A percentile compares a stretch with the other conserved stretches of the same genome.
Conservation (phyloP, 306 rosid species). For the Rubus idaeus region DNA sequence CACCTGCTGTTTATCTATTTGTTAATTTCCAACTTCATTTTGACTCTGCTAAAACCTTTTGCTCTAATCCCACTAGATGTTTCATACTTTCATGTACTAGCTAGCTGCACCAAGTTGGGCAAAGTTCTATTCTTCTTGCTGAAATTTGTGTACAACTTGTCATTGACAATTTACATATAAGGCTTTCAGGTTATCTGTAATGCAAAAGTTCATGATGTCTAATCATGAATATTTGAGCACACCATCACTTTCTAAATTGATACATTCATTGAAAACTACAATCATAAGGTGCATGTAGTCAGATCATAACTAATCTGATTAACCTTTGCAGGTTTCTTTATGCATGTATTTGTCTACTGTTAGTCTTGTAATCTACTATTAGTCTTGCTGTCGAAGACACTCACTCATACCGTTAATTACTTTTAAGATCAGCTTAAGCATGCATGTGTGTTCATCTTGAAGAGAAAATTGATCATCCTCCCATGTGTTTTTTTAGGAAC, state of each 20-base stretch:
- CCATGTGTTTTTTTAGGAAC: too few relatives aligned
- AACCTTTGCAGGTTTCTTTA: neutral
- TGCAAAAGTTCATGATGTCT: neutral
- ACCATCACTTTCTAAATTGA: neutral
- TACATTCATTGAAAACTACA: conserved; percentile 1
- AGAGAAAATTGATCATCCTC: neutral
- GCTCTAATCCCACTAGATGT: conserved; percentile 20
- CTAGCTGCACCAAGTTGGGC: neutral
- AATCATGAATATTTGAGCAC: neutral
- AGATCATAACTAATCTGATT: neutral
- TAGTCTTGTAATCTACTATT: conserved; percentile 1
- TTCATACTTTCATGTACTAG: conserved; percentile 24
- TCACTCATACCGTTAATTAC: neutral
- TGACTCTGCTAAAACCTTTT: conserved; percentile 14
- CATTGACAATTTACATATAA: neutral
- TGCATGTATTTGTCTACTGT: neutral
- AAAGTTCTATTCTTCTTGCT: conserved; percentile 11
- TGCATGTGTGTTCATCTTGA: neutral
- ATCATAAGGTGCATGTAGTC: conserved; percentile 4
- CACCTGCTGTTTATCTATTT: neutral
- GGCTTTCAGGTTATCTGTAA: neutral
- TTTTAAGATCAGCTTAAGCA: too few relatives aligned
- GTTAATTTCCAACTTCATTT: neutral
- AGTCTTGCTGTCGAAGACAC: conserved; percentile 2
- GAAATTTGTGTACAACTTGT: conserved; percentile 11